Percentiles rank a stretch among this genome's conserved stretches.
These are phyloP conservation scores for Batkoa obscura DNA, from an alignment of 371 early-diverging fungal species.

Conservation along the genomic window DNA sequence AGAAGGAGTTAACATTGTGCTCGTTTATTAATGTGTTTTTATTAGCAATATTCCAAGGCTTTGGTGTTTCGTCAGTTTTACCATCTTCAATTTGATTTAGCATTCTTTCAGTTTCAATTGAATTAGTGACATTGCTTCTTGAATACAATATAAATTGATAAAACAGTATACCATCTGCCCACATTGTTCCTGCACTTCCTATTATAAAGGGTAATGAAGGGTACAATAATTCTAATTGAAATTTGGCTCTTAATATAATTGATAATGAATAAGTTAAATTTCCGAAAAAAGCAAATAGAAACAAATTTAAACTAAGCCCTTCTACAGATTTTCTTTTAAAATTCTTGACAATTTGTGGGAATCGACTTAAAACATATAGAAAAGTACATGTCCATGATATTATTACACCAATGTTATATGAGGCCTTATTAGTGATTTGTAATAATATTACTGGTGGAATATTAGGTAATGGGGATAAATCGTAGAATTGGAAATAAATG, in stretches of 20 bases:
- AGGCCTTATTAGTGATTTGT: not conserved
- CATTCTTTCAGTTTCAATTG: no score
- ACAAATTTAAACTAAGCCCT: slow-evolving; percentile 44
- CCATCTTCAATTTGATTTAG: no score
- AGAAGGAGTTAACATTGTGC: no score
- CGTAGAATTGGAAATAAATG: not conserved
- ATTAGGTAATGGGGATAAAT: not conserved
- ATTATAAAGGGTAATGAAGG: slow-evolving; percentile 2
- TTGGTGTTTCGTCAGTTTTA: no score
- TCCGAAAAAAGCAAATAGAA: slow-evolving; percentile 47
- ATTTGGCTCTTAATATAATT: slow-evolving; percentile 19
- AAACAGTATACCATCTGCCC: slow-evolving; percentile 4
- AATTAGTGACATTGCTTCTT: no score
- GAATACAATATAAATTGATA: not conserved
- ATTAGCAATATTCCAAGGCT: no score
- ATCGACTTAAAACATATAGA: slow-evolving; percentile 39
- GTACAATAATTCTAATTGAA: slow-evolving; percentile 3
- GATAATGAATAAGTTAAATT: slow-evolving; percentile 45
- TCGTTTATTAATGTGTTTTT: no score
- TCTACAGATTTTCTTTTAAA: slow-evolving; percentile 28
- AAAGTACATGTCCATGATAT: slow-evolving; percentile 45
- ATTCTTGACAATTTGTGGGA: slow-evolving; percentile 49
- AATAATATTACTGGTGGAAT: slow-evolving; percentile 8
- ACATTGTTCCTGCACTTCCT: slow-evolving; percentile 5
- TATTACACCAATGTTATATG: slow-evolving; percentile 27